phyloP scores from a whole-genome alignment of 306 rosid genomes.

The Inga oerstediana region DNA sequence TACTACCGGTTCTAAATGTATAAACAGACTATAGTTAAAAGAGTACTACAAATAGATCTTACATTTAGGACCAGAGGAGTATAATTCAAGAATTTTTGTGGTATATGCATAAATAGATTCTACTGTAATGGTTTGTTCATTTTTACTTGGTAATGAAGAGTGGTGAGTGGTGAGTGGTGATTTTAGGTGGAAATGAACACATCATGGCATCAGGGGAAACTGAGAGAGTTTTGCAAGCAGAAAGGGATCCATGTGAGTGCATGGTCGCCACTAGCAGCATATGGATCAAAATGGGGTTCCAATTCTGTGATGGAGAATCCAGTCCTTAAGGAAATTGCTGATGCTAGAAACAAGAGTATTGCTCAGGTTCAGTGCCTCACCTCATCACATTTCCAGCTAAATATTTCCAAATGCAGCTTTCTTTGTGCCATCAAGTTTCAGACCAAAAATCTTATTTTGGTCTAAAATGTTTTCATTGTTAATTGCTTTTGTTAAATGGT shows the following conservation, averaged over 20 bases:
- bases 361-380: conserved; percentile 38
- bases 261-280: conserved; percentile 53
- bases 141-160: background rate
- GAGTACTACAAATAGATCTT: no score
- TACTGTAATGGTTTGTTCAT: background rate
- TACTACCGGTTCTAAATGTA: no score
- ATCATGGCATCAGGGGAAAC: background rate
- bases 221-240: background rate
- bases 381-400: background rate
- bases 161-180: background rate
- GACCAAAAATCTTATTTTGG: background rate
- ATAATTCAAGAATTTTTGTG: background rate
- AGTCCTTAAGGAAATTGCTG: conserved; percentile 40
- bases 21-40: no score
- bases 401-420: background rate
- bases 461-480: background rate
- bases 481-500: background rate
- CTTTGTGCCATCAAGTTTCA: background rate
- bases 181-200: conserved; percentile 10
- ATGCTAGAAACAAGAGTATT: conserved; percentile 31
- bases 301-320: conserved; percentile 42
- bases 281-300: conserved; percentile 27
- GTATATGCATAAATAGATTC: background rate
- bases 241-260: conserved; percentile 47
- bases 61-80: no score